phyloP scores from a whole-genome alignment of 805 yeast species.

The Hanseniaspora clermontiae region DNA sequence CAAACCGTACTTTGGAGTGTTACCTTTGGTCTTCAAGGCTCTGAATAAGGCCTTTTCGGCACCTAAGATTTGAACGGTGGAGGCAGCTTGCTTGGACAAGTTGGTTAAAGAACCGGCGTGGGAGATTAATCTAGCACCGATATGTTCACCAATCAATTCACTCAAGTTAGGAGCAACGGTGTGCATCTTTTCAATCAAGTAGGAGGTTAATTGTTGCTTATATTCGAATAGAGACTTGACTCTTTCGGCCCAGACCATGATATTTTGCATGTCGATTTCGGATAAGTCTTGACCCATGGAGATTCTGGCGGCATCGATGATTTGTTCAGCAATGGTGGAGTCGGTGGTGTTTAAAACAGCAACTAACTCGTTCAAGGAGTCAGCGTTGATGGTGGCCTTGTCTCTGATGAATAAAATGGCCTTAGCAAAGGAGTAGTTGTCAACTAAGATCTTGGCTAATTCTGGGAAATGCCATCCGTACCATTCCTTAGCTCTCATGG shows the following conservation, averaged over 20 bases:
- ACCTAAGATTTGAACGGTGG: slow-evolving; percentile 95
- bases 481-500: slow-evolving; percentile 97
- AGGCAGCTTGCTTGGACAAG: slow-evolving; percentile 95
- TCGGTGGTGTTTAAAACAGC: slow-evolving; percentile 75
- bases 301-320: slow-evolving; percentile 88
- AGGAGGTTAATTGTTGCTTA: slow-evolving; percentile 69
- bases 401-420: slow-evolving; percentile 73
- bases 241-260: slow-evolving; percentile 81
- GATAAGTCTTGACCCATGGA: slow-evolving; percentile 99
- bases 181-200: slow-evolving; percentile 91
- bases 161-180: slow-evolving; percentile 95
- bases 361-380: slow-evolving; percentile 78
- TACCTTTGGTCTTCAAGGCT: slow-evolving; percentile 91
- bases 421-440: slow-evolving; percentile 75
- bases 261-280: slow-evolving; percentile 86
- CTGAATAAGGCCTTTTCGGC: slow-evolving; percentile 95
- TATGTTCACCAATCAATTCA: slow-evolving; percentile 95
- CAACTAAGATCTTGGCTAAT: slow-evolving; percentile 80
- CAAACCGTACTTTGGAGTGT: slow-evolving; percentile 92
- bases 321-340: slow-evolving; percentile 79
- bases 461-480: slow-evolving; percentile 99
- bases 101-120: slow-evolving; percentile 97
- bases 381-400: slow-evolving; percentile 70
- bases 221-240: slow-evolving; percentile 85
- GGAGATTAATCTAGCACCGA: slow-evolving; percentile 95